A percentile compares a stretch with the other conserved stretches of the same genome.
These are phyloP conservation scores for Talaromyces ruber DNA, from an alignment of 495 filamentous ascomycete genomes.

Conservation along the genomic window DNA sequence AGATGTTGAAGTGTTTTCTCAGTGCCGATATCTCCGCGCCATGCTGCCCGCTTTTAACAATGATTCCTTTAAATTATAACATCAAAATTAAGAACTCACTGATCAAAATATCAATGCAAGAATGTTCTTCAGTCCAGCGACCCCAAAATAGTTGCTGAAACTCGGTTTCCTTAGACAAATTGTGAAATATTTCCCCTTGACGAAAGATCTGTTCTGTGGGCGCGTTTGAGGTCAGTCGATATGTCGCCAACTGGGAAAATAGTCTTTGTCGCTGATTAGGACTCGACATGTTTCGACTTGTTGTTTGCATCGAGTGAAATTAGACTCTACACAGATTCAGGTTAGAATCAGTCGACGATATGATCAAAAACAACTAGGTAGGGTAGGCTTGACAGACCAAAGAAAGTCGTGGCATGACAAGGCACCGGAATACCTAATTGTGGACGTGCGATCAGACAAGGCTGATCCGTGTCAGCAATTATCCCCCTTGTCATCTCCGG, in stretches of 20 bases:
- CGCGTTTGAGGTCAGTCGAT: neutral
- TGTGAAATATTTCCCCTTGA: neutral
- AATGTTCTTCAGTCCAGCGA: neutral
- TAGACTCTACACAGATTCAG: neutral
- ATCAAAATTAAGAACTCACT: neutral
- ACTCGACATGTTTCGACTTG: neutral
- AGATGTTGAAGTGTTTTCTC: neutral
- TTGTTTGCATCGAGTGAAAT: neutral
- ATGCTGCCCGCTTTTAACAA: neutral
- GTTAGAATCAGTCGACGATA: neutral
- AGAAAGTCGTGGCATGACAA: neutral
- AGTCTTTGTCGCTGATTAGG: neutral
- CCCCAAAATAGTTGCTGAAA: neutral
- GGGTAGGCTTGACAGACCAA: neutral
- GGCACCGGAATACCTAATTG: neutral
- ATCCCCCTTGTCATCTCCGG: neutral
- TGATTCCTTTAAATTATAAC: neutral
- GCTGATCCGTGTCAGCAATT: neutral
- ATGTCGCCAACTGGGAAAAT: neutral
- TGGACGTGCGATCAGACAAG: neutral
- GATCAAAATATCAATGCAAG: neutral
- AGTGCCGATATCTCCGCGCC: neutral
- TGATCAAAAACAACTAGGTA: neutral
- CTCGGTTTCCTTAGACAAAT: neutral
- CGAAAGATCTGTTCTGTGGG: neutral